A percentile compares a stretch with the other conserved stretches of the same genome.
These are phyloP conservation scores for Raffaelea ambrosiae DNA, from an alignment of 2,329 filamentous ascomycete genomes.

Conservation along the genomic window DNA sequence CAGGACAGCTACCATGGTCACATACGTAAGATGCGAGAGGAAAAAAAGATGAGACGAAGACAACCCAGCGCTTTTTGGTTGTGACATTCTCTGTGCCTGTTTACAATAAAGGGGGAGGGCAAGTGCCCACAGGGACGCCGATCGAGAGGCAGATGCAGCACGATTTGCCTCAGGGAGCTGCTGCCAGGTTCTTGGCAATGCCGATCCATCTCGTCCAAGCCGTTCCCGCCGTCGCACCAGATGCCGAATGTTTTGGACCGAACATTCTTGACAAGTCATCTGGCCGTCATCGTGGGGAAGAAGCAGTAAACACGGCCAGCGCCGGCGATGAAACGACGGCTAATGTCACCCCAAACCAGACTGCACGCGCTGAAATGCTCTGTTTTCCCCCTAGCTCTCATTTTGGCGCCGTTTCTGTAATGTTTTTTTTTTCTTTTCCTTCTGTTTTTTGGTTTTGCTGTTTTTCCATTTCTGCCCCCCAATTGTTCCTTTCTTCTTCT, in stretches of 20 bases:
- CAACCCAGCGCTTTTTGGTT: no score
- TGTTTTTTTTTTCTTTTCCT: not conserved
- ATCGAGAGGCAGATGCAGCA: not conserved
- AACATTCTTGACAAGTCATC: no score
- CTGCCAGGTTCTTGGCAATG: slow-evolving; percentile 4
- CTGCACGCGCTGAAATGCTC: no score
- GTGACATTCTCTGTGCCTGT: no score
- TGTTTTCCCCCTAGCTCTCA: no score
- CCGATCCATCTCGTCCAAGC: slow-evolving; percentile 3
- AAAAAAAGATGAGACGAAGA: no score
- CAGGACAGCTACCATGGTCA: no score
- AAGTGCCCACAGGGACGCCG: not conserved
- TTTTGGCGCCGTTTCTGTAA: no score
- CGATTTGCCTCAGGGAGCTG: not conserved
- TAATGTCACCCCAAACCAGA: slow-evolving; percentile 6
- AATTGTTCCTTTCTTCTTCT: no score
- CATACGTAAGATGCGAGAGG: no score
- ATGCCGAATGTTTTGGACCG: not conserved
- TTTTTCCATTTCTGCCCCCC: no score
- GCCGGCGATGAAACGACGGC: slow-evolving; percentile 10
- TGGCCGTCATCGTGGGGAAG: not conserved
- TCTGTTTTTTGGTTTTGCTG: not conserved
- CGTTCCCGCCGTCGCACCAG: not conserved
- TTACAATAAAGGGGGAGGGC: no score
- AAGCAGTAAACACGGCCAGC: not conserved